phyloP scores from a whole-genome alignment of 352 stramenopile species.

The Pythium dissotocum region DNA sequence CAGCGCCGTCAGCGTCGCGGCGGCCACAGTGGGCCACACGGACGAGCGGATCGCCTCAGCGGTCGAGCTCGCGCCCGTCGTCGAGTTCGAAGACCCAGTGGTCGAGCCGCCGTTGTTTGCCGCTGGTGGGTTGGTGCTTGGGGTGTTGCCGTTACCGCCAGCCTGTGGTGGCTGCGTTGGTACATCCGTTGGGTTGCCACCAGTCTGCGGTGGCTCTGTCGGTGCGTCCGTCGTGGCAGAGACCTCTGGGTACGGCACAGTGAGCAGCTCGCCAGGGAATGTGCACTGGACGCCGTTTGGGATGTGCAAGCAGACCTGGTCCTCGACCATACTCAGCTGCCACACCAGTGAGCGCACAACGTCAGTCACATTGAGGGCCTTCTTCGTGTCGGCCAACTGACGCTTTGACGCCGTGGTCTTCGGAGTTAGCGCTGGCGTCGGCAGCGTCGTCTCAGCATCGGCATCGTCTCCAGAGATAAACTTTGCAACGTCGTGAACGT shows the following conservation, averaged over 20 bases:
- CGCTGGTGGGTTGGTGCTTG: not conserved
- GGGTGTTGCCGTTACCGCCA: not conserved
- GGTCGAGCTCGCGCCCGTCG: not conserved
- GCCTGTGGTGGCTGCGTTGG: not conserved
- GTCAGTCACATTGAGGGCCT: conserved; percentile 1
- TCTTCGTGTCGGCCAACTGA: not conserved
- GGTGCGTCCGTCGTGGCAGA: not conserved
- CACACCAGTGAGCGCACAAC: conserved; percentile 13
- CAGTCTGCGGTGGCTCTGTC: not conserved
- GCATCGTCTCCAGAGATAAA: not conserved
- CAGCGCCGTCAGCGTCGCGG: conserved; percentile 1
- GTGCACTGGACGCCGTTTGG: conserved; percentile 17
- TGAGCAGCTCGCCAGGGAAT: conserved; percentile 11
- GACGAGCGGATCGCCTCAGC: not conserved
- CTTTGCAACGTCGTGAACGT: not conserved
- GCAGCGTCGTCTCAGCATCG: not conserved
- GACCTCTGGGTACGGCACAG: conserved; percentile 12
- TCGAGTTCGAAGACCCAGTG: not conserved
- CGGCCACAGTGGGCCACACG: not conserved
- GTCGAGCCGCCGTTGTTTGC: not conserved
- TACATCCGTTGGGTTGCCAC: not conserved
- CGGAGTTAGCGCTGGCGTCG: not conserved
- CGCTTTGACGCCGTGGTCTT: not conserved
- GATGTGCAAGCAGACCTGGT: conserved; percentile 21
- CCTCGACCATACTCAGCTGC: conserved; percentile 8